Base-by-base conservation (phyloP, 441 rosid species). In the Biscutella laevigata region DNA sequence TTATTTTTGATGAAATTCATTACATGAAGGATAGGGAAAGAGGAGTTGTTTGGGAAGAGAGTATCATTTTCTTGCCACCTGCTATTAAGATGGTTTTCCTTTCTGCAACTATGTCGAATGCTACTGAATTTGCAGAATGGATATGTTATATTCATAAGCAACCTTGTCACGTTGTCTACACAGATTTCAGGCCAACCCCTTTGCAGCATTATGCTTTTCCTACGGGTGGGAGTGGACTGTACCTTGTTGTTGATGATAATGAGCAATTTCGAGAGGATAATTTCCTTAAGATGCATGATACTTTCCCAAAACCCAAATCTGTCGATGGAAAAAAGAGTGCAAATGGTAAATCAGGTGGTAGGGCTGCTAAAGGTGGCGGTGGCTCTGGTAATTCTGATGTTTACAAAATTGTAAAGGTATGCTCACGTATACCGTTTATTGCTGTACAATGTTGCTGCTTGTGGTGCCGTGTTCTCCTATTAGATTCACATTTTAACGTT, bases 41-140 rank as follows among this genome's bases (percentile, higher is more conserved):
- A 55, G 98, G 98, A 3, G 98, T 87, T 64, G 98, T 90, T 43
- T 90, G 98, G 98, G 96, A 90, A 51, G 98, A 87, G 80, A 87
- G 95, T 78, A 90, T 90, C 27, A 73, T 90, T 29, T 90, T 87
- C 74, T 61, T 90, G 77, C 95, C 95, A 0, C 95, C 95, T 10
- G 96, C 82, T 39, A 90, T 90, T 69, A 90, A 90, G 73, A 87
- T 90, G 98, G 96, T 87, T 66, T 90, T 90, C 48, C 92, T 90
- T 37, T 90, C 98, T 0, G 96, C 98, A 0, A 90, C 98, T 0
- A 90, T 90, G 98, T 90, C 98, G 0, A 90, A 90, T 71, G 98
- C 98, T 35, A 90, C 96, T 6, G 88, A 90, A 68, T 90, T 90
- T 57, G 92, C 95, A 0, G 98, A 87, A 63, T 90, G 98, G 98